Evolutionary conservation across 192 early-diverging fungal species (phyloP).

Genomic region (Cladochytrium replicatum): DNA sequence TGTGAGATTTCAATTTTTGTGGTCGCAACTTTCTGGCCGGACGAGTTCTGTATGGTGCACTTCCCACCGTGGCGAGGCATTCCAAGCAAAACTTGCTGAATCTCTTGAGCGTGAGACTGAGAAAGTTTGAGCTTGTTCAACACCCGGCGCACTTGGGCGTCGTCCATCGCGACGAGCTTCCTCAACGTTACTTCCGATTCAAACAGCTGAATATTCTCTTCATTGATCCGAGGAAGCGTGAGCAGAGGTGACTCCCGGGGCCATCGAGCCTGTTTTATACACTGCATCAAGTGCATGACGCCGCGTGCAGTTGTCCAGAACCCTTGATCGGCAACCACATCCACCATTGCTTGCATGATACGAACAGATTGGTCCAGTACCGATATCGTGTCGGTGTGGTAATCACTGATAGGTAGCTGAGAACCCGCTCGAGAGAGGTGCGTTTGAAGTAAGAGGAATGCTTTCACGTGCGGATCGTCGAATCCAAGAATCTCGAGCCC

Average conservation of each 20-base stretch:
- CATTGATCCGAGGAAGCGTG: conserved; percentile 46
- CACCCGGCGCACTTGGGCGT: not conserved
- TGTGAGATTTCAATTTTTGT: conserved; percentile 5
- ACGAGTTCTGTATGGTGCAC: no score
- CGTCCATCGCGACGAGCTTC: not conserved
- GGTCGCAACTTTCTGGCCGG: not conserved
- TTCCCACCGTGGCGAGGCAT: no score
- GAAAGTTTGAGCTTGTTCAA: not conserved
- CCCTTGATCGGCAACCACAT: conserved; percentile 64
- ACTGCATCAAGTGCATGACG: conserved; percentile 78
- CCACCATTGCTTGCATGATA: conserved; percentile 88
- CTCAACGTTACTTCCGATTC: not conserved
- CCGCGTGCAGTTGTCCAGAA: conserved; percentile 52
- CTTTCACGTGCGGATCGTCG: conserved; percentile 83
- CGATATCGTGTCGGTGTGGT: conserved; percentile 77
- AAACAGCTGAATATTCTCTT: conserved; percentile 9
- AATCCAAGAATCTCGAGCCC: conserved; percentile 30
- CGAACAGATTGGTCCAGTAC: conserved; percentile 90
- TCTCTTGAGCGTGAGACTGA: no score
- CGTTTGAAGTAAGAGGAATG: conserved; percentile 80
- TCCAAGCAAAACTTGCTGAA: no score
- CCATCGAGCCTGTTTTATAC: conserved; percentile 87
- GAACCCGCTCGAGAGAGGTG: conserved; percentile 63
- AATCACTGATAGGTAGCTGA: conserved; percentile 78
- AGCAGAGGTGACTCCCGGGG: conserved; percentile 61